Base-by-base conservation (phyloP, 2,329 filamentous ascomycete genomes). In the Lecanicillium sp. region DNA sequence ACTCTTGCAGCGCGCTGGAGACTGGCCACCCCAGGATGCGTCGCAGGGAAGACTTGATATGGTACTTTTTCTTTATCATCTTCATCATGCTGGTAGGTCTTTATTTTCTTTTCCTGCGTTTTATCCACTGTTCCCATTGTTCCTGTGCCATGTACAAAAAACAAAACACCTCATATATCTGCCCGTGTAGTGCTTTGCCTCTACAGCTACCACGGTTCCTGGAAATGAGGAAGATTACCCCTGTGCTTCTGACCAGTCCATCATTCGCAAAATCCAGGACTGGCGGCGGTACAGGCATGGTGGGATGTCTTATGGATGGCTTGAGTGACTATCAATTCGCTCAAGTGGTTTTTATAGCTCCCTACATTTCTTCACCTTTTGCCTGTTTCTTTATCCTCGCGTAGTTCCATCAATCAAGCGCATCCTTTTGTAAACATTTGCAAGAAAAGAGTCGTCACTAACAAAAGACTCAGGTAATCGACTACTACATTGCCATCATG, bases 151-250 rank as follows among this genome's bases (percentile, higher is more conserved):
- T 46, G 22, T 18, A 15, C 35, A 37, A 31, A 17, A 31, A 19
- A 12, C 14, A 30, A 42, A 20, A 59, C 65, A 40, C 63, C 72
- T 75, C 71, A 68, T 68, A 71, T 79, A 84, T 84, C 82, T 86
- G 82, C 82, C 81, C 82, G 82, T 74, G 77, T 81, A 84, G 81
- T 70, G 70, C 56, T 55, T 46, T 62, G 64, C 73, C 64, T 60
- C 61, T 54, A 73, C 81, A 77, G 70, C 80, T 85, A 80, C 81
- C 73, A 70, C 81, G 82, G 81, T 86, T 86, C 82, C 82, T 86
- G 80, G 68, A 84, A 79, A 64, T 70, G 82, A 86, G 82, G 82
- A 72, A 86, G 80, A 86, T 76, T 68, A 75, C 78, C 81, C 80
- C 74, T 77, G 69, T 73, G 73, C 69, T 70, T 71, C 58, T 51